Evolutionary conservation across 2,329 filamentous ascomycete genomes (phyloP).

Genomic region (Chaetomiaceae sp.): DNA sequence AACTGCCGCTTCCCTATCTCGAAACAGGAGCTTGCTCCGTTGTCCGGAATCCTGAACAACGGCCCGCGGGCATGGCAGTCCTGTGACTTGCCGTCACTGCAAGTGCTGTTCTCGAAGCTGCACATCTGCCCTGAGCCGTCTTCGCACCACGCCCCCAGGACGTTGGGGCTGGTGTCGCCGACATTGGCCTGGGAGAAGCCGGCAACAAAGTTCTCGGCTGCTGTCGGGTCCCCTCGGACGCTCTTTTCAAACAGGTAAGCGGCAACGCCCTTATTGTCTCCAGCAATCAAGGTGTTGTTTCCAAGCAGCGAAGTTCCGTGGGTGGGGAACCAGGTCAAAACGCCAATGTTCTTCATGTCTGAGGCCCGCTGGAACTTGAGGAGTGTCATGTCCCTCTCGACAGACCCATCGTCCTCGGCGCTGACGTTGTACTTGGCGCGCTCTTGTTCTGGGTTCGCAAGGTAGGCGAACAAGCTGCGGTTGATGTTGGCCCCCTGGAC

Average conservation of each 20-base stretch:
- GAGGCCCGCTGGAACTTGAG: conserved; percentile 71
- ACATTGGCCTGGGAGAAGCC: conserved; percentile 91
- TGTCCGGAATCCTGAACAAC: conserved; percentile 61
- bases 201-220: conserved; percentile 70
- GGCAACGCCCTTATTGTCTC: conserved; percentile 96
- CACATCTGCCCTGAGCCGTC: conserved; percentile 71
- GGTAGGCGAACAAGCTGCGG: conserved; percentile 81
- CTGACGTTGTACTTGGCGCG: conserved; percentile 59
- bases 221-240: conserved; percentile 48
- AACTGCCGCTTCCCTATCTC: conserved; percentile 74
- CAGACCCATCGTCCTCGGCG: conserved; percentile 48
- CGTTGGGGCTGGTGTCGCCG: conserved; percentile 85
- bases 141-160: conserved; percentile 84
- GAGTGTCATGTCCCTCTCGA: conserved; percentile 72
- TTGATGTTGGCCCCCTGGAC: conserved; percentile 80
- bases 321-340: conserved; percentile 87
- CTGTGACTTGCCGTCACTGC: conserved; percentile 63
- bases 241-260: conserved; percentile 78
- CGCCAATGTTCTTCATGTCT: conserved; percentile 71
- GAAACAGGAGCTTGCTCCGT: conserved; percentile 68
- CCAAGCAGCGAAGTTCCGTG: conserved; percentile 88
- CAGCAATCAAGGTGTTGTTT: conserved; percentile 86
- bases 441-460: conserved; percentile 77
- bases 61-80: conserved; percentile 72
- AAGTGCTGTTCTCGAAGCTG: conserved; percentile 78